Percentiles rank a stretch among this genome's conserved stretches.
These are phyloP conservation scores for Penicillium sp. DNA, from an alignment of 2,329 filamentous ascomycete genomes.

Conservation along the genomic window DNA sequence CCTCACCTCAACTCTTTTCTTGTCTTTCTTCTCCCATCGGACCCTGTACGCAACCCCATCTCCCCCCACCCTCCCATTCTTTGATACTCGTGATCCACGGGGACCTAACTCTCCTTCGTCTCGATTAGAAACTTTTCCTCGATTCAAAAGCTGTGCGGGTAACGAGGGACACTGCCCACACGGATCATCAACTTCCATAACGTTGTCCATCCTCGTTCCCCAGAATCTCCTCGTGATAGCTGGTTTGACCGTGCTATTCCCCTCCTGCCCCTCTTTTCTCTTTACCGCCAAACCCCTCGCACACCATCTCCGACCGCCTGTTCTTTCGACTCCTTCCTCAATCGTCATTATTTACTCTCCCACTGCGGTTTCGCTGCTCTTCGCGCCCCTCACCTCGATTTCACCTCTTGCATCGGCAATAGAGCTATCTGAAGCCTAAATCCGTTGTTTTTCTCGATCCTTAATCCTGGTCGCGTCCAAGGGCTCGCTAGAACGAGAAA, in stretches of 20 bases:
- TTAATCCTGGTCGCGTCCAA: slow-evolving; percentile 26
- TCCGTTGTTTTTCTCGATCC: slow-evolving; percentile 19
- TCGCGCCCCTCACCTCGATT: slow-evolving; percentile 4
- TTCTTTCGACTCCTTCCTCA: slow-evolving; percentile 6
- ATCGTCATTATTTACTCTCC: slow-evolving; percentile 11
- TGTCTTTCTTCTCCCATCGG: slow-evolving; percentile 7
- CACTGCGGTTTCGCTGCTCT: slow-evolving; percentile 11
- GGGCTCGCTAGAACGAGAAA: slow-evolving; percentile 54
- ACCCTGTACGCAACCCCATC: slow-evolving; percentile 9
- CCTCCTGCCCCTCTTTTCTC: slow-evolving; percentile 14
- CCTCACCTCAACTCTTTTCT: slow-evolving; percentile 18
- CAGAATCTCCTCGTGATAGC: neutral
- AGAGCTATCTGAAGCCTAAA: slow-evolving; percentile 20
- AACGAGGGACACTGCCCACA: slow-evolving; percentile 10
- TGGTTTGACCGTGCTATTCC: slow-evolving; percentile 22
- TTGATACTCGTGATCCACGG: neutral
- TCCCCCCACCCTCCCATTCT: neutral
- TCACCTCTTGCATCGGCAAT: slow-evolving; percentile 18
- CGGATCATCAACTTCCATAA: slow-evolving; percentile 3
- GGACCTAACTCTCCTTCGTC: neutral
- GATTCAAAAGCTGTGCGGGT: slow-evolving; percentile 26
- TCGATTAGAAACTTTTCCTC: slow-evolving; percentile 12
- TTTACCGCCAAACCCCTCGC: slow-evolving; percentile 21
- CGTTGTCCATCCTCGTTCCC: slow-evolving; percentile 8
- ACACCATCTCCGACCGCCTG: slow-evolving; percentile 15